phyloP scores from a whole-genome alignment of 352 stramenopile genomes.

The Peronospora belbahrii region DNA sequence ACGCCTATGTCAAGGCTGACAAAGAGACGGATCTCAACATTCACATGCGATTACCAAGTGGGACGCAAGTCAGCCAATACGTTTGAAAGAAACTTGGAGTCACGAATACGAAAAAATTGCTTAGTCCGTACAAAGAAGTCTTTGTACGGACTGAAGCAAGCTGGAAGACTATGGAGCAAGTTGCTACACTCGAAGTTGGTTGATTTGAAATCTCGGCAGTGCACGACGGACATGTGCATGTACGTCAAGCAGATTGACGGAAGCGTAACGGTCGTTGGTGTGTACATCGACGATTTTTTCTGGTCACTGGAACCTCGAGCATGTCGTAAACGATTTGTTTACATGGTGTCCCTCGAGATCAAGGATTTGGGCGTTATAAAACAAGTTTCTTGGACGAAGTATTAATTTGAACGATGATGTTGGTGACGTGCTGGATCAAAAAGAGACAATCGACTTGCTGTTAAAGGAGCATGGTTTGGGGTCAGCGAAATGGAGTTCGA shows the following conservation, averaged over 20 bases:
- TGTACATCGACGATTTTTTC: background rate
- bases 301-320: background rate
- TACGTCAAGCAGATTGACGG: background rate
- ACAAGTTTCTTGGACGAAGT: background rate
- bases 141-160: background rate
- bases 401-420: background rate
- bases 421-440: background rate
- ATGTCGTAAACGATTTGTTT: background rate
- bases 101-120: too few relatives aligned
- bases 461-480: too few relatives aligned
- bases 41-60: background rate
- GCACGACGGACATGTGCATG: background rate
- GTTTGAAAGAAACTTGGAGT: too few relatives aligned
- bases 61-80: background rate
- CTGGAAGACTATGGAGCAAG: background rate
- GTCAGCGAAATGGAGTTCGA: too few relatives aligned
- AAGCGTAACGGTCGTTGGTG: background rate
- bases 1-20: background rate
- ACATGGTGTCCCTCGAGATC: background rate
- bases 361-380: background rate
- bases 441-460: background rate
- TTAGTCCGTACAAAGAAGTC: too few relatives aligned
- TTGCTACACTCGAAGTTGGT: background rate
- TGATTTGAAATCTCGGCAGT: background rate
- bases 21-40: background rate